Evolutionary conservation across 139 green algal species (phyloP).

Genomic region (Chlamydomonas asymmetrica): DNA sequence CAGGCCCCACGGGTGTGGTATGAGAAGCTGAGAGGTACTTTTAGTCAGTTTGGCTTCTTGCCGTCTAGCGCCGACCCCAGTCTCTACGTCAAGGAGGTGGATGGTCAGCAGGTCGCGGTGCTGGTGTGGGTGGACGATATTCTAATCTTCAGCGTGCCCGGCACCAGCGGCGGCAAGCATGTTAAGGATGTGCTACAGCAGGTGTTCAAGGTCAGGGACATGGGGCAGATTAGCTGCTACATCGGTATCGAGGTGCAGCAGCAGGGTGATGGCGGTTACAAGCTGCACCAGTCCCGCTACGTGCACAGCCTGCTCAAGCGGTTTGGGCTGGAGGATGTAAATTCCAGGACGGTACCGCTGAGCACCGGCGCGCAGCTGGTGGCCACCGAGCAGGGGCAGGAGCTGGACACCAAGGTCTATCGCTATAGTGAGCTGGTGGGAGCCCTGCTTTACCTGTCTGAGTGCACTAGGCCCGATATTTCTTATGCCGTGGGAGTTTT

Average conservation of each 20-base stretch:
- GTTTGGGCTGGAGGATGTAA: not conserved
- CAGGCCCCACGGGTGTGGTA: conserved; percentile 39
- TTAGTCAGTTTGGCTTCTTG: conserved; percentile 27
- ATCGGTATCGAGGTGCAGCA: not conserved
- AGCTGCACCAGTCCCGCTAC: not conserved
- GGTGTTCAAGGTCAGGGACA: not conserved
- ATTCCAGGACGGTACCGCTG: not conserved
- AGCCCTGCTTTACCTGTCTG: not conserved
- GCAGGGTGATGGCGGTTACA: not conserved
- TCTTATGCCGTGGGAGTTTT: not conserved
- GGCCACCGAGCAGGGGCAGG: too few species aligned
- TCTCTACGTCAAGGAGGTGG: conserved; percentile 12
- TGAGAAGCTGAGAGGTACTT: conserved; percentile 3
- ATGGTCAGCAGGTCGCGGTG: not conserved
- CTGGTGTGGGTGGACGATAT: conserved; percentile 36
- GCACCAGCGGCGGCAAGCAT: too few species aligned
- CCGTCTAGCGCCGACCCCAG: conserved; percentile 27
- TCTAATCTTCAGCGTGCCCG: too few species aligned
- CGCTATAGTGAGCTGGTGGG: not conserved
- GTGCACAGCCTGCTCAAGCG: not conserved
- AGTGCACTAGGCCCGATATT: not conserved
- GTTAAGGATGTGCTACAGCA: not conserved
- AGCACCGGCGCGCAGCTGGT: not conserved
- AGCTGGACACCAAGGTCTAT: not conserved
- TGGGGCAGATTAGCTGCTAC: not conserved